Base-by-base conservation (phyloP, 2,329 filamentous ascomycete genomes). In the Fusarium bactridioides region DNA sequence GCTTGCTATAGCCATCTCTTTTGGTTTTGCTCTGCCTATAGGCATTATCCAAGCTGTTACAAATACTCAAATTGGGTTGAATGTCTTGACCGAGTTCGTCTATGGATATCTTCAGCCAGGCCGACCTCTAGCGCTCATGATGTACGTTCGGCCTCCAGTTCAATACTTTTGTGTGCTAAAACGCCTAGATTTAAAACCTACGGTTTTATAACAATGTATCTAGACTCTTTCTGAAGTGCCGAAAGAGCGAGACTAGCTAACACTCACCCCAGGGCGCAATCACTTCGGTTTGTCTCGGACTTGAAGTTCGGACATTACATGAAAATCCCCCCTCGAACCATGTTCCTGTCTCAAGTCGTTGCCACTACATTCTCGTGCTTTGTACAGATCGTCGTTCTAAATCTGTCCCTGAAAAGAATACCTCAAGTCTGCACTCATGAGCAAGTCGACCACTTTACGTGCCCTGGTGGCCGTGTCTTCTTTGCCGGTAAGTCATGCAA, bases 51-150 rank as follows among this genome's bases (percentile, higher is more conserved):
- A 92, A 76, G 92, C 91, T 41, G 85, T 91, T 9, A 92, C 92
- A 8, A 90, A 93, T 76, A 91, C 91, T 79, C 84, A 93, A 82
- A 90, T 93, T 41, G 91, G 91, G 4, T 83, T 94, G 40, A 94
- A 94, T 70, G 91, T 94, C 31, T 83, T 94, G 69, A 93, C 91
- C 2, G 92, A 93, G 81, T 93, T 94, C 71, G 83, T 94, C 8
- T 89, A 90, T 65, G 92, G 92, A 3, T 94, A 94, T 76, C 92
- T 94, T 75, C 91, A 93, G 70, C 92, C 92, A 0, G 92, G 92
- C 5, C 83, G 88, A 10, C 92, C 92, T 0, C 82, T 94, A 61
- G 92, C 90, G 0, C 87, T 94, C 69, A 94, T 94, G 92, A 85
- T 94, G 83, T 92, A 78, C 73, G 83, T 76, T 21, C 27, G 12